These are phyloP conservation scores for Botrytis byssoidea DNA, from an alignment of 2,329 filamentous ascomycete species.

Conservation along the genomic window DNA sequence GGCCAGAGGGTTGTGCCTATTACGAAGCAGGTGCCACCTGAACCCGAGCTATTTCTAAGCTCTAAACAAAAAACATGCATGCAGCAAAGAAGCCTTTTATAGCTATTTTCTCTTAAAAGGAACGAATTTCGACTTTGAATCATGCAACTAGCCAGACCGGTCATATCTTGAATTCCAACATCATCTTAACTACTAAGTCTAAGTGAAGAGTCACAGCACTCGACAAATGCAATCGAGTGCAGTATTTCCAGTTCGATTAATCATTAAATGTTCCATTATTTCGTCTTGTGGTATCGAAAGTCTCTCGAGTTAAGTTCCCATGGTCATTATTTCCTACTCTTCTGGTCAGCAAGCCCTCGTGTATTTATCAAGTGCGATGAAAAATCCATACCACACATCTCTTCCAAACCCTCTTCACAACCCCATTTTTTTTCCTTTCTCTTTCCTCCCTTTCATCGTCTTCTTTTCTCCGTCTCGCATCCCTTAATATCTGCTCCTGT, in stretches of 20 bases:
- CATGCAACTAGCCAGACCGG: neutral
- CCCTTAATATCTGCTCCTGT: neutral
- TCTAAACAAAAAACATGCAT: fast-evolving
- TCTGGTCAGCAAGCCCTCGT: neutral
- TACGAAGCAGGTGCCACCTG: no score
- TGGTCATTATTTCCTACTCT: neutral
- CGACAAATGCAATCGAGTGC: neutral
- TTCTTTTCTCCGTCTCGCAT: neutral
- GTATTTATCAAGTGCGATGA: neutral
- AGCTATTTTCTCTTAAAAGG: neutral
- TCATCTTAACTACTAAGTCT: neutral
- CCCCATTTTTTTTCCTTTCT: neutral
- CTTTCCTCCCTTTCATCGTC: neutral
- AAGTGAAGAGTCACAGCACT: fast-evolving
- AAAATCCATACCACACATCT: conserved; percentile 1
- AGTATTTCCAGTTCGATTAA: neutral
- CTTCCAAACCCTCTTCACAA: conserved; percentile 7
- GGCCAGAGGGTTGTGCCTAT: neutral
- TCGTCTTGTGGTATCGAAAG: neutral
- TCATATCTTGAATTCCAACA: neutral
- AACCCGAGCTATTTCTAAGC: no score
- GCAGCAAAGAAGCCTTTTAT: neutral
- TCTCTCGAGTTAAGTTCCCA: neutral
- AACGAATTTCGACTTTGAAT: neutral
- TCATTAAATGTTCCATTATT: neutral